Conservation (phyloP, 805 yeast genomes). For the Starmerella stigmatis region DNA sequence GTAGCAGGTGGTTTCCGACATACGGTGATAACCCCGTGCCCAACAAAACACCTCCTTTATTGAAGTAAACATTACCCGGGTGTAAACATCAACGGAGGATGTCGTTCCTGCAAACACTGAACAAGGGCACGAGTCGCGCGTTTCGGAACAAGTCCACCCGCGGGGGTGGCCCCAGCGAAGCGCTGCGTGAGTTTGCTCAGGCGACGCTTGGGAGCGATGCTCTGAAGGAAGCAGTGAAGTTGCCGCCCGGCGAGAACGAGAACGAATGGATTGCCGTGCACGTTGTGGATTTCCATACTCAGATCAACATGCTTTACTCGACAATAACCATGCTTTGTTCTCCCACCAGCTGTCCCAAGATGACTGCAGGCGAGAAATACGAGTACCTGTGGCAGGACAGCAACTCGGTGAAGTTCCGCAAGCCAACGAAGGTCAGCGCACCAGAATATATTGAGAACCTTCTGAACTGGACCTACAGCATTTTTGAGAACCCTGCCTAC, state of each 20-base stretch:
- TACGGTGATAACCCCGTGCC: no score
- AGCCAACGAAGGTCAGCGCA: slow-evolving; percentile 82
- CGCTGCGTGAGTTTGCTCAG: slow-evolving; percentile 78
- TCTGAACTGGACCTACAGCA: slow-evolving; percentile 92
- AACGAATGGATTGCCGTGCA: slow-evolving; percentile 96
- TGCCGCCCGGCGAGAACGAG: slow-evolving; percentile 84
- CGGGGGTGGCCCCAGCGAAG: slow-evolving; percentile 26
- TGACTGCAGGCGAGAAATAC: slow-evolving; percentile 96
- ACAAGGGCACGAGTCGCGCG: slow-evolving; percentile 29
- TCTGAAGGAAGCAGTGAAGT: slow-evolving; percentile 79
- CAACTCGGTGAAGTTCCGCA: slow-evolving; percentile 39
- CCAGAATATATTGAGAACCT: slow-evolving; percentile 89
- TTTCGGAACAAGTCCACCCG: slow-evolving; percentile 29
- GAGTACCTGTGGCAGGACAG: slow-evolving; percentile 93
- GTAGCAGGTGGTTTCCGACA: no score
- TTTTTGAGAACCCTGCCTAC: slow-evolving; percentile 77
- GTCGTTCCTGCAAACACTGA: slow-evolving; percentile 25
- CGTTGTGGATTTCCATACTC: slow-evolving; percentile 94
- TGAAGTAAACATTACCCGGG: neutral
- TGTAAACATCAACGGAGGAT: slow-evolving; percentile 7
- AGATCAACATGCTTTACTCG: slow-evolving; percentile 91
- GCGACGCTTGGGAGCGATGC: slow-evolving; percentile 90
- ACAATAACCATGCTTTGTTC: slow-evolving; percentile 94
- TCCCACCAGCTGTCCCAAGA: slow-evolving; percentile 85
- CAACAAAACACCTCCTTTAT: neutral